These are phyloP conservation scores for Monilinia polystroma DNA, from an alignment of 2,329 filamentous ascomycete genomes.

Conservation along the genomic window DNA sequence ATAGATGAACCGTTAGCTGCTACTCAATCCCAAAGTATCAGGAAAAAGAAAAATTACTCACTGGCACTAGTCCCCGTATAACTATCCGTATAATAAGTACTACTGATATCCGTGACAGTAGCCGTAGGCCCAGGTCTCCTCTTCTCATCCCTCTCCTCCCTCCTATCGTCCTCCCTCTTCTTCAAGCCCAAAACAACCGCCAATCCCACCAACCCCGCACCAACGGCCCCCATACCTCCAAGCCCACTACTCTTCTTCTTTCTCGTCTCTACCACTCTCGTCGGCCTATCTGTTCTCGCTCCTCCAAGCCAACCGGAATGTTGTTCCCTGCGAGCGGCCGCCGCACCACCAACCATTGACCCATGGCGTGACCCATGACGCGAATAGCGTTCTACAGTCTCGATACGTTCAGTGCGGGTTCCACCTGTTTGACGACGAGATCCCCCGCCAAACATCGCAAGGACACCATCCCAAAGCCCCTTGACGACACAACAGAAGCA, in stretches of 20 bases:
- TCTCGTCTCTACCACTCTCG: slow-evolving; percentile 45
- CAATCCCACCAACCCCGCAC: slow-evolving; percentile 36
- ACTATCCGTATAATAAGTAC: slow-evolving; percentile 39
- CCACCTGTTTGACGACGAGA: slow-evolving; percentile 45
- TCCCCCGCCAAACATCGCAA: slow-evolving; percentile 61
- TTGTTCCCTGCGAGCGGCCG: slow-evolving; percentile 38
- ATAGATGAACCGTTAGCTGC: slow-evolving; percentile 26
- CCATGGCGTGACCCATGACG: slow-evolving; percentile 53
- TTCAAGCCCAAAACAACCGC: slow-evolving; percentile 39
- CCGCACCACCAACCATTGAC: slow-evolving; percentile 27
- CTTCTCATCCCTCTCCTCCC: slow-evolving; percentile 26
- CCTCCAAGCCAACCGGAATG: slow-evolving; percentile 57
- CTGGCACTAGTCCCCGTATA: slow-evolving; percentile 40
- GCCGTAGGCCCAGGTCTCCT: slow-evolving; percentile 23
- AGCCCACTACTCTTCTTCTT: slow-evolving; percentile 54
- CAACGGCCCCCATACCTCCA: slow-evolving; percentile 52
- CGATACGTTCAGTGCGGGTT: slow-evolving; percentile 49
- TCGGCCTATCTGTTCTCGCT: slow-evolving; percentile 45
- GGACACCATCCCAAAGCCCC: slow-evolving; percentile 58
- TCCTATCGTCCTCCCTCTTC: slow-evolving; percentile 30
- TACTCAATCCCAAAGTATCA: background rate
- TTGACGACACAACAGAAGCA: slow-evolving; percentile 73
- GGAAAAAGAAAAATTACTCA: slow-evolving; percentile 31
- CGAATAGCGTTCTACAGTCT: slow-evolving; percentile 60
- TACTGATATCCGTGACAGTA: slow-evolving; percentile 34